Evolutionary conservation across 2,329 filamentous ascomycete species (phyloP), one percentile per base, ranked within the genome.

Genomic region (Fusarium pseudoanthophilum): DNA sequence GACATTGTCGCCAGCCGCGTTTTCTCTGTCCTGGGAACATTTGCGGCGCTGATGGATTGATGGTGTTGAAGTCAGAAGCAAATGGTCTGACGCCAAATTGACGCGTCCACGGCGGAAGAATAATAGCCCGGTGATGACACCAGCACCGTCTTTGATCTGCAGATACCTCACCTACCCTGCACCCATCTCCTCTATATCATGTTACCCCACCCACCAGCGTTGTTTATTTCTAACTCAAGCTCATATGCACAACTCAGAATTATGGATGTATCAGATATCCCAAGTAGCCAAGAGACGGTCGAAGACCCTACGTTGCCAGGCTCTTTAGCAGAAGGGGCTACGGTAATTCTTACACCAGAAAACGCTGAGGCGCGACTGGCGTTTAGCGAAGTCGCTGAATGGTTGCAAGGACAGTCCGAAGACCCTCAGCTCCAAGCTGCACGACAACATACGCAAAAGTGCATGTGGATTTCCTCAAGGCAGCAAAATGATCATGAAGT

Each of bases 361-460:
- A 58, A 46, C n/a, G 18, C 55, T 7, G 16, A 45, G 28, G 55
- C 55, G 1, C 40, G 37, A 2, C 18, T 58, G 11, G 30, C 14
- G 0, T 58, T 58, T 6, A 16, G 6, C 11, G n/a, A 45, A 5
- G 30, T 58, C 0, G 40, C 28, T 0, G 55, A 58, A 1, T 45
- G 1, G n/a, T 13, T 45, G 5, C 40, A 28, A 10, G 1, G 0
- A 32, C 55, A 57, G 7, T 6, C 0, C n/a, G 9, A 36, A 0
- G 55, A 45, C 5, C 18, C 55, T 3, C 0, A 0, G 0, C 0
- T 18, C 4, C 5, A 34, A 11, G 55, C 9, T 2, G 40, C 30
- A 1, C 18, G 2, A 18, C 20, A 36, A 8, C 30, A 57, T 1
- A 15, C 30, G 7, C 15, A 5, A 24, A 42, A 18, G 7, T 58